Conservation (phyloP, 495 filamentous ascomycete genomes). For the Rostrohypoxylon terebratum region DNA sequence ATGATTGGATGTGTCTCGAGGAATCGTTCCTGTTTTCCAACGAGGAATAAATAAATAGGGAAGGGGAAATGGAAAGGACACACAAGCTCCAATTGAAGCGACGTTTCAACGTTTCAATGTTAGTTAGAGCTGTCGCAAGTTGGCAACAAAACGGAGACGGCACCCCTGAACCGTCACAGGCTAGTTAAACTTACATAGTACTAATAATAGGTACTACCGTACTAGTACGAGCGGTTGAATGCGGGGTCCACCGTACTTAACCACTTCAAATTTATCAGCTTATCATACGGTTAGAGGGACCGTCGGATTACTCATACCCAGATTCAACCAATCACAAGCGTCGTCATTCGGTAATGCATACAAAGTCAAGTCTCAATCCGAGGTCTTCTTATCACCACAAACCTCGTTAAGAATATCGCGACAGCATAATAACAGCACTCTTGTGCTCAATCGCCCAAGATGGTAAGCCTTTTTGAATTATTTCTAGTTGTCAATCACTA, state of each 20-base stretch:
- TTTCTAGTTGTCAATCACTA: background rate
- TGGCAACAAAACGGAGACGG: slow-evolving; percentile 2
- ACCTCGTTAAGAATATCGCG: slow-evolving; percentile 16
- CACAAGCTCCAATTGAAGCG: slow-evolving; percentile 42
- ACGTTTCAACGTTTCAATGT: slow-evolving; percentile 34
- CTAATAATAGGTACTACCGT: too few relatives aligned
- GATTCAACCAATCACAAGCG: slow-evolving; percentile 18
- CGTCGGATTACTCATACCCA: background rate
- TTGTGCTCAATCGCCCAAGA: slow-evolving; percentile 32
- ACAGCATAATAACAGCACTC: slow-evolving; percentile 9
- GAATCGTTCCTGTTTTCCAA: slow-evolving; percentile 32
- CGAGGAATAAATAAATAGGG: slow-evolving; percentile 16
- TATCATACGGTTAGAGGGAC: slow-evolving; percentile 15
- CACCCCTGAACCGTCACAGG: slow-evolving; percentile 37
- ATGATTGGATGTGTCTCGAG: background rate
- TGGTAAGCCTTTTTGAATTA: slow-evolving; percentile 20
- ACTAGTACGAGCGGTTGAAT: slow-evolving; percentile 1
- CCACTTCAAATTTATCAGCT: slow-evolving; percentile 31
- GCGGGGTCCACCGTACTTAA: slow-evolving; percentile 33
- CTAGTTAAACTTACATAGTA: too few relatives aligned
- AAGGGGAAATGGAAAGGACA: slow-evolving; percentile 38
- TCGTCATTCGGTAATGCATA: slow-evolving; percentile 3
- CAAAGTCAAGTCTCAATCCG: background rate
- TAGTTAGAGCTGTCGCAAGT: slow-evolving; percentile 27
- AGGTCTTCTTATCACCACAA: slow-evolving; percentile 7